phyloP scores from a whole-genome alignment of 352 stramenopile species.

The Pythium sukuiense region DNA sequence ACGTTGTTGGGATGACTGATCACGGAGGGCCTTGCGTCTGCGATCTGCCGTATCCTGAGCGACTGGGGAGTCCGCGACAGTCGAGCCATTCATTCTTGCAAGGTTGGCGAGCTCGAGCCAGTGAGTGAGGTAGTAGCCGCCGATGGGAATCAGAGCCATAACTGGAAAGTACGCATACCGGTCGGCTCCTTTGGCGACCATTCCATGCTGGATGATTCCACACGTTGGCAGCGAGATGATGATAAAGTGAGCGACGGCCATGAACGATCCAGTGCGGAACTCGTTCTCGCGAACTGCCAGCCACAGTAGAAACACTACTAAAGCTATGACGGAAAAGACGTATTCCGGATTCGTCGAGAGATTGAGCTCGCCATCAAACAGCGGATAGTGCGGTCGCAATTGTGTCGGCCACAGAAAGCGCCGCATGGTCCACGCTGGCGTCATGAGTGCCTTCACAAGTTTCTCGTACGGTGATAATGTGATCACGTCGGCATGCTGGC shows the following conservation, averaged over 20 bases:
- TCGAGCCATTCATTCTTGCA: background rate
- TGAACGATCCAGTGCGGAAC: conserved; percentile 13
- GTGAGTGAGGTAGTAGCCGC: conserved; percentile 19
- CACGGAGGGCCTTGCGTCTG: background rate
- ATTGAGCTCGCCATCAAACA: conserved; percentile 37
- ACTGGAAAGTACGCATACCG: conserved; percentile 70
- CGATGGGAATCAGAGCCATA: conserved; percentile 44
- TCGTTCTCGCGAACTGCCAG: background rate
- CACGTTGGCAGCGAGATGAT: conserved; percentile 56
- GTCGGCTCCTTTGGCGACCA: conserved; percentile 50
- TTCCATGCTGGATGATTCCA: conserved; percentile 71
- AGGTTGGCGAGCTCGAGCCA: conserved; percentile 19
- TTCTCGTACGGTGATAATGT: conserved; percentile 37
- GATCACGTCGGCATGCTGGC: conserved; percentile 42
- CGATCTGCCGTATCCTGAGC: background rate
- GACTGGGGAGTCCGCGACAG: background rate
- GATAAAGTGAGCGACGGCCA: conserved; percentile 40
- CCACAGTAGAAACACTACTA: conserved; percentile 19
- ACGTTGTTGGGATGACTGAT: background rate
- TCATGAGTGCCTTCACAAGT: conserved; percentile 44
- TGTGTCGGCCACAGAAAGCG: conserved; percentile 45
- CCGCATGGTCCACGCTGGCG: conserved; percentile 37
- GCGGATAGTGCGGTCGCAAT: conserved; percentile 60
- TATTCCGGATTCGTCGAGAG: conserved; percentile 35
- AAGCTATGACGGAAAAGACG: conserved; percentile 29